phyloP scores from a whole-genome alignment of 2,329 filamentous ascomycete genomes.

The Monosporascus sp. region DNA sequence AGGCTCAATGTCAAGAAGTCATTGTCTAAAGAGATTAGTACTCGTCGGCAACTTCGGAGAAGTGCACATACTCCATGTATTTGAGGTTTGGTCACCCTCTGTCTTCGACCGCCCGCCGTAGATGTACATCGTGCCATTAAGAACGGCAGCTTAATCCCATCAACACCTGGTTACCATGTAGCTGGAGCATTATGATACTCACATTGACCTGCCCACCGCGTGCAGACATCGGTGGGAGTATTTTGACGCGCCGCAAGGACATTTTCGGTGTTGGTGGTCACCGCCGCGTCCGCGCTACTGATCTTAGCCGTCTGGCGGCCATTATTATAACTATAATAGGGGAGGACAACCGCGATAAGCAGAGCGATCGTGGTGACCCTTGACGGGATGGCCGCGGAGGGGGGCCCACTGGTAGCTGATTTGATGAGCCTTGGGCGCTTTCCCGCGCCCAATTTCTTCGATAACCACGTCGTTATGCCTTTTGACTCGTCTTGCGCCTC shows the following conservation, averaged over 20 bases:
- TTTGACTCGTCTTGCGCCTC: conserved; percentile 10
- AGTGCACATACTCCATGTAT: conserved; percentile 62
- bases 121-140: conserved; percentile 72
- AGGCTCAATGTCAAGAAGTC: conserved; percentile 69
- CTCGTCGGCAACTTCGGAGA: too few species aligned
- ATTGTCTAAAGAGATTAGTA: conserved; percentile 46
- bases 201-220: conserved; percentile 62
- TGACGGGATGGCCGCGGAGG: conserved; percentile 35
- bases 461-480: conserved; percentile 34
- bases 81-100: conserved; percentile 47
- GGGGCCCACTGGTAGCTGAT: conserved; percentile 37
- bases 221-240: conserved; percentile 54
- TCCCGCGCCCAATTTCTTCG: conserved; percentile 32
- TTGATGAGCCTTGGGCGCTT: conserved; percentile 36
- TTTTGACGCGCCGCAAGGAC: conserved; percentile 35
- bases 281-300: conserved; percentile 44
- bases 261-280: conserved; percentile 28
- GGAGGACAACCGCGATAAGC: conserved; percentile 46
- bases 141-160: conserved; percentile 48
- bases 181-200: conserved; percentile 13
- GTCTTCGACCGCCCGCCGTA: conserved; percentile 66
- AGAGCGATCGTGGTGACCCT: conserved; percentile 43
- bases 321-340: conserved; percentile 39
- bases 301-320: conserved; percentile 33
- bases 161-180: not conserved